These are phyloP conservation scores for Metarhizium guizhouense DNA, from an alignment of 2,329 filamentous ascomycete genomes.

Conservation along the genomic window DNA sequence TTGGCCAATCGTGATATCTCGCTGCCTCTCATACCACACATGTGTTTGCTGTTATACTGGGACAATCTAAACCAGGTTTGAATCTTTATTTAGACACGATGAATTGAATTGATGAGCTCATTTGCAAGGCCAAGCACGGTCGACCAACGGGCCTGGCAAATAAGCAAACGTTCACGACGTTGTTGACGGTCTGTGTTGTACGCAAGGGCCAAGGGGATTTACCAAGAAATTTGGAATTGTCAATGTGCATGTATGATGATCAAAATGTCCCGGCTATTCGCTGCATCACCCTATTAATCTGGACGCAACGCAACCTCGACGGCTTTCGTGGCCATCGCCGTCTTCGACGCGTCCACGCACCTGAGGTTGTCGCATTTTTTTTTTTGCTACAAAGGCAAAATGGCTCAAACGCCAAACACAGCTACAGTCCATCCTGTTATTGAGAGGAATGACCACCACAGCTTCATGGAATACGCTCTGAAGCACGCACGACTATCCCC, in stretches of 20 bases:
- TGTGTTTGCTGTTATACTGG: no score
- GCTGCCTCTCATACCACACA: no score
- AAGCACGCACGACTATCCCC: slow-evolving; percentile 25
- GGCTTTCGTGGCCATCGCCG: neutral
- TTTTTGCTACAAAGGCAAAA: neutral
- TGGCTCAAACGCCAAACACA: neutral
- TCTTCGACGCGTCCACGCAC: neutral
- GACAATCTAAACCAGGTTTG: no score
- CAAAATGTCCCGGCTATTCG: no score
- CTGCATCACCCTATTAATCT: no score
- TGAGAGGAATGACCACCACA: neutral
- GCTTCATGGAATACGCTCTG: slow-evolving; percentile 29
- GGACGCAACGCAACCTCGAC: neutral
- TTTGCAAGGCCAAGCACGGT: no score
- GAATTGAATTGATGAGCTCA: no score
- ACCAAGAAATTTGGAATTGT: no score
- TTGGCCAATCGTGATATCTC: no score
- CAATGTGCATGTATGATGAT: no score
- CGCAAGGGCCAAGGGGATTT: neutral
- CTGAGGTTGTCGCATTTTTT: neutral
- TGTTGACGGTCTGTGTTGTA: neutral
- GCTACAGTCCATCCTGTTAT: neutral
- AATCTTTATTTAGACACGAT: no score
- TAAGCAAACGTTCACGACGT: neutral
- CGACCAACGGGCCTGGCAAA: neutral